phyloP scores from a whole-genome alignment of 371 early-diverging fungal species.

The Rhizomucor pusillus region DNA sequence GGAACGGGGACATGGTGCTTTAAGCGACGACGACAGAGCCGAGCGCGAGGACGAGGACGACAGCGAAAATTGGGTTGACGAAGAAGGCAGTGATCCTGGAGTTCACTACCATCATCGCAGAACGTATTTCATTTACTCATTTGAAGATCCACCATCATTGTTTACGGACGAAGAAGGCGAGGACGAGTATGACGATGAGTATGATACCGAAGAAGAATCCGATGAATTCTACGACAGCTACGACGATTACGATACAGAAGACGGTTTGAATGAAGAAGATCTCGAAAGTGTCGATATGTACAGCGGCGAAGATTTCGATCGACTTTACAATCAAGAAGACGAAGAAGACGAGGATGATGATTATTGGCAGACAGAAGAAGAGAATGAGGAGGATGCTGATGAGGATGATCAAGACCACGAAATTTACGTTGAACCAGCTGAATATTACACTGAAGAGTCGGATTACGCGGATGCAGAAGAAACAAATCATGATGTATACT shows the following conservation, averaged over 20 bases:
- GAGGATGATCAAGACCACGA: constrained; percentile 1
- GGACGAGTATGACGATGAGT: background rate
- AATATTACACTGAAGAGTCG: too few species aligned
- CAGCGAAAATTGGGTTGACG: too few species aligned
- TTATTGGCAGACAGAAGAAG: background rate
- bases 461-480: too few species aligned
- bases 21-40: too few species aligned
- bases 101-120: too few species aligned
- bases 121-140: too few species aligned
- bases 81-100: too few species aligned
- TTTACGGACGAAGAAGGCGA: background rate
- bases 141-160: too few species aligned
- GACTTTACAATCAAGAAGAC: background rate
- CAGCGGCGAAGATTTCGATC: background rate
- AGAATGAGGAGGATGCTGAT: background rate
- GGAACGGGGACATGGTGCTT: too few species aligned
- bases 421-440: background rate
- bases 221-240: background rate
- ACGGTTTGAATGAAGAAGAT: background rate
- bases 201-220: background rate
- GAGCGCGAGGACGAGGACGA: too few species aligned
- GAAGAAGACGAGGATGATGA: background rate
- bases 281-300: background rate
- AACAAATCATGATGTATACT: too few species aligned
- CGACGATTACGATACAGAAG: background rate